phyloP scores from a whole-genome alignment of 129 eudicot genomes.

The Sambucus nigra region DNA sequence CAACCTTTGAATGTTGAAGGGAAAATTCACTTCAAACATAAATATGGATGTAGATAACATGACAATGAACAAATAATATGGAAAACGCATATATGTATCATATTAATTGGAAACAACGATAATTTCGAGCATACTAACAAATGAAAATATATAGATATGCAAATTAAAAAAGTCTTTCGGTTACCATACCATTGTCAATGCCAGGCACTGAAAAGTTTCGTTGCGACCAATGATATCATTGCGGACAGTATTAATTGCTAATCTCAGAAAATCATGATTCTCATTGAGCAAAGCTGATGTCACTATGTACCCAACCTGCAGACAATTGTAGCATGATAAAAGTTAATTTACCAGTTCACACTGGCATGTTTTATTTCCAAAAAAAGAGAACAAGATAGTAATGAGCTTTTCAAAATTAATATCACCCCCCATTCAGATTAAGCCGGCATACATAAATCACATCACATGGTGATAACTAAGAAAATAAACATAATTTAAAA shows the following conservation, averaged over 20 bases:
- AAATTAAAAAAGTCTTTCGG: neutral
- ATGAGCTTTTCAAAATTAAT: neutral
- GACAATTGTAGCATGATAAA: slow-evolving; percentile 2
- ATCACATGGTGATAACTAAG: too few species aligned
- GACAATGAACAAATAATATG: neutral
- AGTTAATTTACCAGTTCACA: neutral
- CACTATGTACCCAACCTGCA: slow-evolving; percentile 97
- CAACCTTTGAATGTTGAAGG: neutral
- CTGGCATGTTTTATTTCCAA: neutral
- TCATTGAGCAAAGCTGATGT: slow-evolving; percentile 90
- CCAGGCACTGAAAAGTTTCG: slow-evolving; percentile 96
- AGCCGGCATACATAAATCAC: too few species aligned
- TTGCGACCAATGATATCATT: slow-evolving; percentile 97
- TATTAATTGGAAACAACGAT: neutral
- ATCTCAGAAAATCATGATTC: slow-evolving; percentile 92
- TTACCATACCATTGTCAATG: slow-evolving; percentile 84
- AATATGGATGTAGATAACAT: too few species aligned
- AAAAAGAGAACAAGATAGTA: neutral
- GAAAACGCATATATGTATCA: neutral
- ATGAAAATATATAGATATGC: neutral
- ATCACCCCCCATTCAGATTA: neutral
- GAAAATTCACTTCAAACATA: too few species aligned
- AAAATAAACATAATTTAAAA: too few species aligned
- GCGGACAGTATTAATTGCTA: slow-evolving; percentile 96
- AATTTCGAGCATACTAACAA: neutral